These are phyloP conservation scores for Jasminum sambac DNA, from an alignment of 257 asterid species.

Conservation along the genomic window DNA sequence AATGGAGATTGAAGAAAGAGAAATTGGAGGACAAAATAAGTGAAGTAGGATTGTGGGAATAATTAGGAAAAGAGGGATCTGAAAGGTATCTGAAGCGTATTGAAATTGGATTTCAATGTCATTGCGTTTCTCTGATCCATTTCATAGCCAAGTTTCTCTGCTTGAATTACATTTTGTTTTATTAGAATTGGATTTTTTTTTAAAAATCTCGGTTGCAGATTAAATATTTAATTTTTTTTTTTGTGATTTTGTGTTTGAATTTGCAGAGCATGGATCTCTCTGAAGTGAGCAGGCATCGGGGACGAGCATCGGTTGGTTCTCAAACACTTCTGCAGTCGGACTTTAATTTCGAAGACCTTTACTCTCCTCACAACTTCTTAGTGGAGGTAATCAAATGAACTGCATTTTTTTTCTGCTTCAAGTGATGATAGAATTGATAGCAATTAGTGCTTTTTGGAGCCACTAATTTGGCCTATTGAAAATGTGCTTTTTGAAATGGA, in stretches of 20 bases:
- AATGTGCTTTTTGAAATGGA: slow-evolving; percentile 29
- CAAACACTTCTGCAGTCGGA: slow-evolving; percentile 52
- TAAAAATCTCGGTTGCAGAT: slow-evolving; percentile 25
- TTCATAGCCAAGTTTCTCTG: slow-evolving; percentile 56
- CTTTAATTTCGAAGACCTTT: slow-evolving; percentile 36
- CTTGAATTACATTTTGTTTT: slow-evolving; percentile 46
- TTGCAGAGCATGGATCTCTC: slow-evolving; percentile 71
- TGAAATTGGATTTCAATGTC: slow-evolving; percentile 29
- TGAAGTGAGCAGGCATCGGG: slow-evolving; percentile 49
- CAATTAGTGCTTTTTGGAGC: slow-evolving; percentile 18
- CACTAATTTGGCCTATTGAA: slow-evolving; percentile 21
- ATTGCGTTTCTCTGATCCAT: slow-evolving; percentile 34
- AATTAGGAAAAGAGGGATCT: slow-evolving; percentile 39
- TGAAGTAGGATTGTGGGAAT: slow-evolving; percentile 45
- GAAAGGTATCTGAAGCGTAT: slow-evolving; percentile 43
- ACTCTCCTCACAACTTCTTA: slow-evolving; percentile 44
- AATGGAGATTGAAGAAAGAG: slow-evolving; percentile 40
- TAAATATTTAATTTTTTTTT: slow-evolving; percentile 13
- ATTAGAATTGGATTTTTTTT: neutral
- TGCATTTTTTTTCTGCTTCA: neutral
- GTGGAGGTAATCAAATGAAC: slow-evolving; percentile 56
- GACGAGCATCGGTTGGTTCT: slow-evolving; percentile 69
- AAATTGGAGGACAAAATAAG: slow-evolving; percentile 39
- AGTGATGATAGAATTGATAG: neutral
- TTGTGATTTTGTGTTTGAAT: slow-evolving; percentile 17